Evolutionary conservation across 2,329 filamentous ascomycete species (phyloP), one percentile per base, ranked within the genome.

Genomic region (Sporothrix phasma): DNA sequence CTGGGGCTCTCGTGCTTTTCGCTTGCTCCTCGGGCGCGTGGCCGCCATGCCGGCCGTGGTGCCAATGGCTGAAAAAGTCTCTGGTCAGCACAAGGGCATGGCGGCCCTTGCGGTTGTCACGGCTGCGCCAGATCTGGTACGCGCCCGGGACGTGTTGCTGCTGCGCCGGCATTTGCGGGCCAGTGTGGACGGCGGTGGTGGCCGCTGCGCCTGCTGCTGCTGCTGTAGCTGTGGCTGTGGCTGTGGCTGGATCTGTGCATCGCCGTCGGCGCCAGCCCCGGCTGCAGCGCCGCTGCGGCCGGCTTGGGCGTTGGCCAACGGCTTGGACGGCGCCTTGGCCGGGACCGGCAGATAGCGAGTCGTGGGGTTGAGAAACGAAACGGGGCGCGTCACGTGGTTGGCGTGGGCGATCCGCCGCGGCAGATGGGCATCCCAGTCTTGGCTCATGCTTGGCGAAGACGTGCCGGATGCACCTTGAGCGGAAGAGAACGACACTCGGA

Each of bases 21-120:
- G 15, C 22, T n/a, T 7, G 19, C 5, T 4, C 26, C 3, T 26
- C 54, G 2, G 10, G 39, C 24, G 51, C 2, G 11, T 37, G 49
- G 53, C 13, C 8, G 24, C 37, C 39, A 26, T 49, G n/a, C 19
- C 11, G 39, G 17, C 29, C 5, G 39, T 26, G 63, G 54, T 43
- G 63, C 29, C 43, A 26, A 3, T 59, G 63, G 29, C 22, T 41
- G 45, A 63, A 34, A 62, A 71, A 70, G 0, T 69, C 68, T 6
- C 61, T 67, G 11, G 70, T 69, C 3, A 72, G 66, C 3, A 72
- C 66, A 1, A 76, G 67, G 11, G 73, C 70, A 63, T 78, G 76
- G 0, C 77, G 72, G 31, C 76, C 77, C 63, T 79, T 79, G 56
- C 76, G 71, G 63, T 78, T 78, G 68, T 79, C 76, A 11, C 77